Conservation (phyloP, 495 filamentous ascomycete species). For the Annulohypoxylon moriforme region DNA sequence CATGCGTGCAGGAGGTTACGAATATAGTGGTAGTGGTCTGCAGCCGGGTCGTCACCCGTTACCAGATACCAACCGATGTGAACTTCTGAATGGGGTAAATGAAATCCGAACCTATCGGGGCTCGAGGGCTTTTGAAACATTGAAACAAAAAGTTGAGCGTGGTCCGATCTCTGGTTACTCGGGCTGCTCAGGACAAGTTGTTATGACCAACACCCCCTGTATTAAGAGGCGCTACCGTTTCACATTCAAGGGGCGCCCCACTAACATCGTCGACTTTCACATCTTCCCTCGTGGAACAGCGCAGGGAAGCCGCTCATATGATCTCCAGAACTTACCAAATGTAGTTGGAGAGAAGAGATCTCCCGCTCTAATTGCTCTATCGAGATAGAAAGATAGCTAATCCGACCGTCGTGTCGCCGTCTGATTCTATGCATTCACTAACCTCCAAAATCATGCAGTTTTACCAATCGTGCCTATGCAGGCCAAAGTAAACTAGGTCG, state of each 20-base stretch:
- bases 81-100: constrained; percentile 28
- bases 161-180: constrained; percentile 27
- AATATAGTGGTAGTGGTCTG: constrained; percentile 11
- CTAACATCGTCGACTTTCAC: constrained; percentile 22
- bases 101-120: constrained; percentile 15
- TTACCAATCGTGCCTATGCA: not conserved
- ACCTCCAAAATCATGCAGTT: not conserved
- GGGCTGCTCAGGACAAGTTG: not conserved
- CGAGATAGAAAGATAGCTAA: not conserved
- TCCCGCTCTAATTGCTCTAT: not conserved
- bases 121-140: constrained; percentile 35
- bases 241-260: constrained; percentile 22
- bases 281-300: constrained; percentile 19
- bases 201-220: constrained; percentile 24
- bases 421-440: not conserved
- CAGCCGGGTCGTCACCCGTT: constrained; percentile 14
- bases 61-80: not conserved
- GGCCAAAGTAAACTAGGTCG: not conserved
- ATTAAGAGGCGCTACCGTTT: constrained; percentile 28
- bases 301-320: constrained; percentile 26
- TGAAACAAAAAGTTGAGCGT: constrained; percentile 21
- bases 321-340: constrained; percentile 30
- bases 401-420: not conserved
- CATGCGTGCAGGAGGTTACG: constrained; percentile 2
- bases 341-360: constrained; percentile 7